Evolutionary conservation across 257 asterid species (phyloP), one percentile per base, ranked within the genome.

Genomic region (Ehretia macrophylla): DNA sequence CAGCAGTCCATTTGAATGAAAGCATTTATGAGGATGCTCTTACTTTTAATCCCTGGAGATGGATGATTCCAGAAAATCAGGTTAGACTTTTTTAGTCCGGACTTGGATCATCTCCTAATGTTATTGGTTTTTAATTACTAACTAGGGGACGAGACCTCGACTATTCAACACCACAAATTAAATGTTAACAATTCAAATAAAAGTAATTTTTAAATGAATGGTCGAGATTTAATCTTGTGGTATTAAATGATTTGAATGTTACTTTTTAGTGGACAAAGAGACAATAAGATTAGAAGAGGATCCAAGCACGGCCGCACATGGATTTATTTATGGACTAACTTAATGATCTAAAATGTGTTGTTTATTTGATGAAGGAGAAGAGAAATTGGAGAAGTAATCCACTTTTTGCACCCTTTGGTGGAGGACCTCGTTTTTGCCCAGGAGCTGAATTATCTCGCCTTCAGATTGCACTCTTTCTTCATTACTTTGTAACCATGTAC

Each of bases 391-490:
- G 96, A 80, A 82, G 60, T 57, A 75, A 94, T 59, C 81, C 82
- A 54, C 68, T 71, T 69, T 90, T 87, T 67, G 79, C 90, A 16
- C 98, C 98, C 18, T 90, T 87, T 62, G 97, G 97, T 12, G 97
- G 97, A 65, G 97, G 97, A 17, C 73, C 81, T 48, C 80, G 97
- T 64, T 90, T 90, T 51, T 90, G 97, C 59, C 97, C 97, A 8
- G 97, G 97, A 54, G 97, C 97, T 23, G 97, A 90, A 77, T 66
- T 90, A 68, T 93, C 96, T 46, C 93, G 97, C 56, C 96, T 90
- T 74, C 97, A 87, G 70, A 85, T 90, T 17, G 94, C 96, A 8
- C 75, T 90, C 62, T 90, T 90, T 68, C 85, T 90, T 58, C 91
- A 87, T 61, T 76, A 81, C 71, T 90, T 87, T 56, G 70, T 87